Evolutionary conservation across 108 stramenopile genomes (phyloP), one percentile per base, ranked within the genome.

Genomic region (Nitzschia inconspicua): DNA sequence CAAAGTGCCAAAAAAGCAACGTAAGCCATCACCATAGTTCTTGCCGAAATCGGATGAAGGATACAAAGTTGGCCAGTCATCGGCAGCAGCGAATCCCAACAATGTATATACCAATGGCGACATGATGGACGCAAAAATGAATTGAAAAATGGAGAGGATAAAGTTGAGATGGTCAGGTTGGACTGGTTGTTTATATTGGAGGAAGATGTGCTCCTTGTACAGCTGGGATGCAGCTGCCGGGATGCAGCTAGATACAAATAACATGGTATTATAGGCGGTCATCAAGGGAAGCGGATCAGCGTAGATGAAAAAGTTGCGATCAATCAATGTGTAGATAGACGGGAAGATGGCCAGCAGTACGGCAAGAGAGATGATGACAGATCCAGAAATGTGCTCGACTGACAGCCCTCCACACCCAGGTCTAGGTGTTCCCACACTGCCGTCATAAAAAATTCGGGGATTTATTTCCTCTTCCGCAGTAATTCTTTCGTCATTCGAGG

Each of bases 171-270:
- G 51, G 61, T 82, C 81, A 2, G 79, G 57, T 50, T 87, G 76
- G 29, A 93, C 86, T 2, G 91, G 91, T 62, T 89, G 88, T 31
- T 80, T 80, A 63, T 85, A 69, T 46, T 73, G 70, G 22, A 79
- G 71, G 40, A 93, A 72, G 9, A 80, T 66, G 16, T 84, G 79
- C 44, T 93, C 91, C 53, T 93, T 93, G 78, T 89, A 89, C 19
- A 89, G 66, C 58, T 89, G 88, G 36, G 87, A 85, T 29, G 83
- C 76, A 16, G 86, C 86, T 16, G 83, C 83, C 10, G 87, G 85
- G 27, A 92, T 69, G 44, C 79, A 76, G 28, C 69, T 73, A 1
- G 76, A 47, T 25, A 83, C 74, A 59, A 81, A 89, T n/a, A 86
- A 59, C 18, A 89, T 66, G 18, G 90, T 87, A 59, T 88, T 87